Percentiles rank a stretch among this genome's conserved stretches.
Conservation (phyloP, 75 land plant species). For the Pinus tabuliformis region DNA sequence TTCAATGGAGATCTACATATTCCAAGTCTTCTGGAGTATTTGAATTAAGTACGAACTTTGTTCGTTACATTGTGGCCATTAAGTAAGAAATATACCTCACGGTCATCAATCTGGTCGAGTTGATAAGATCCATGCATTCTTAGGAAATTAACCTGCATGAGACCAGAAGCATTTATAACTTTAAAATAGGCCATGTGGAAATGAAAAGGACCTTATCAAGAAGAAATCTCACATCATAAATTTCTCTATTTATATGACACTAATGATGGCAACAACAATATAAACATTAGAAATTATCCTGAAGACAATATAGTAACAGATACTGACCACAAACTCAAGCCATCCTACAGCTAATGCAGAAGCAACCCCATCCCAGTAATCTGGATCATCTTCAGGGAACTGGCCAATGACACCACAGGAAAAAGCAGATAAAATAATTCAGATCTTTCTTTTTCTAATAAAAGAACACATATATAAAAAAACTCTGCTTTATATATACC, state of each 20-base stretch:
- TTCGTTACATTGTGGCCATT: not conserved
- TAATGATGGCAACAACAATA: not conserved
- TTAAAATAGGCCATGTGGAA: not conserved
- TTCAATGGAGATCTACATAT: no score
- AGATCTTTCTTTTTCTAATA: not conserved
- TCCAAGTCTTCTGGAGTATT: no score
- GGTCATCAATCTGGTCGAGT: constrained; percentile 74
- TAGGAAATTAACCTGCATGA: constrained; percentile 68
- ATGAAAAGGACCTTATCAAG: not conserved
- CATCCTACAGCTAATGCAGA: constrained; percentile 92
- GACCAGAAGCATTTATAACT: not conserved
- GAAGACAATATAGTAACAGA: constrained; percentile 6
- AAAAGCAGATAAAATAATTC: not conserved
- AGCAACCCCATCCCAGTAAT: constrained; percentile 85
- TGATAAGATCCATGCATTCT: constrained; percentile 97
- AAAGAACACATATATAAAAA: not conserved
- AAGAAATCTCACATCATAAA: no score
- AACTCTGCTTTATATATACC: not conserved
- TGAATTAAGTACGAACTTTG: no score
- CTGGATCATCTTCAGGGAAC: constrained; percentile 85
- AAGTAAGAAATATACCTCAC: constrained; percentile 54
- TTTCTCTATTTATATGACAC: no score
- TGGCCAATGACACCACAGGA: constrained; percentile 20
- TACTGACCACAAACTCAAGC: constrained; percentile 84
- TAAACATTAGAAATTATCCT: constrained; percentile 7